Base-by-base conservation (phyloP, 192 early-diverging fungal species). In the Coemansia umbellata region DNA sequence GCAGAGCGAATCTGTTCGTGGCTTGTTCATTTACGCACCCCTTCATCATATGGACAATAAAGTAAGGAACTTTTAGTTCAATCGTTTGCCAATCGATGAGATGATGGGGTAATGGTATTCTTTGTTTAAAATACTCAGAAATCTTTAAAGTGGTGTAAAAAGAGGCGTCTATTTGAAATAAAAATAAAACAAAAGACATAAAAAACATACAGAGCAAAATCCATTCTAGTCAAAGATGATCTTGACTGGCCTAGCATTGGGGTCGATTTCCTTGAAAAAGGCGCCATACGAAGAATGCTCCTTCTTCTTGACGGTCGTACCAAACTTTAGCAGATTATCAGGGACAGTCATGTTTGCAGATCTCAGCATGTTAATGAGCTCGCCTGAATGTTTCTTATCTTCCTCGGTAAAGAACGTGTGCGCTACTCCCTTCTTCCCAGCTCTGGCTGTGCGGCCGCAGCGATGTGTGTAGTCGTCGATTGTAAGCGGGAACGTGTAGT, bases 271-370 rank as follows among this genome's bases (percentile, higher is more conserved):
- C 69, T 93, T 96, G 63, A 83, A 90, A 64, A 97, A 96, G 21
- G 92, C 93, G 47, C 95, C 95, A 48, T 96, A 98, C 48, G 89
- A 90, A 14, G 84, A 80, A 73, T 98, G 93, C 44, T 91, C 81
- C 87, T 98, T 98, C 82, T 93, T 94, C 80, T 95, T 98, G 62
- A 96, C 93, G 9, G 91, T 92, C 24, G 89, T 90, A 37, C 93
- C 93, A 78, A 95, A 95, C 78, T 92, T 93, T 52, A 94, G 72
- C 58, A 95, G 78, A 44, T 87, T 90, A 21, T 86, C 84, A 6
- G 94, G 95, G 21, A 98, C 88, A 27, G 72, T 53, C 78, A 91
- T 87, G 41, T 86, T 85, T 6, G 95, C 92, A 44, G 91, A 78
- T 56, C 87, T 90, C 39, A 98, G 81, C 8, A 97, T 85, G 67